phyloP scores from a whole-genome alignment of 176 grass and related monocot species.

The Bromus sterilis region DNA sequence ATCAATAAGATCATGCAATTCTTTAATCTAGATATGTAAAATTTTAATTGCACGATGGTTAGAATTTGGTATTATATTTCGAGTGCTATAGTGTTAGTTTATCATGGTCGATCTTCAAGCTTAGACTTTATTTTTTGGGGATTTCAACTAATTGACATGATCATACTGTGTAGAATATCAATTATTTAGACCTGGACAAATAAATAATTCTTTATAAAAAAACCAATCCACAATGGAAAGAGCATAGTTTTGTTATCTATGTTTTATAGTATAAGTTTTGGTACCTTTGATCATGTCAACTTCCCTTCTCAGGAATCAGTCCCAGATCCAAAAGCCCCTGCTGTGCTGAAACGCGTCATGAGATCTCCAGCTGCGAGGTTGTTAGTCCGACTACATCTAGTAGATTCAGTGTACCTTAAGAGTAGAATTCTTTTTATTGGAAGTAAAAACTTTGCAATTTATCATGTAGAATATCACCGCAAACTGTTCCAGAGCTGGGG shows the following conservation, averaged over 20 bases:
- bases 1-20: not conserved
- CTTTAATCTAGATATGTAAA: not conserved
- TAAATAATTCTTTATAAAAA: not conserved
- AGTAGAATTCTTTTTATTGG: not conserved
- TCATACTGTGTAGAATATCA: not conserved
- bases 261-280: not conserved
- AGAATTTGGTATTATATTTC: constrained; percentile 7
- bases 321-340: constrained; percentile 33
- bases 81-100: not conserved
- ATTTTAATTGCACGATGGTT: not conserved
- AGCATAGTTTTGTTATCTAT: constrained; percentile 2
- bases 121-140: not conserved
- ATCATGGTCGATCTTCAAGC: not conserved
- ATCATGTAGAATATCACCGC: constrained; percentile 61
- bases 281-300: constrained; percentile 15
- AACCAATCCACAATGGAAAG: not conserved
- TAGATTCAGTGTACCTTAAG: not conserved
- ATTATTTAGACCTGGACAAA: not conserved
- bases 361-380: constrained; percentile 42
- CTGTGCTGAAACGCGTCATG: constrained; percentile 38
- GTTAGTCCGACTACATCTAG: constrained; percentile 18
- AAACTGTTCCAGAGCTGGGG: constrained; percentile 24
- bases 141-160: not conserved
- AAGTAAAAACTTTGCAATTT: constrained; percentile 29
- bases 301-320: constrained; percentile 40